Evolutionary conservation across 371 early-diverging fungal species (phyloP), one percentile per base, ranked within the genome.

Genomic region (Syncephalastrum sp.): DNA sequence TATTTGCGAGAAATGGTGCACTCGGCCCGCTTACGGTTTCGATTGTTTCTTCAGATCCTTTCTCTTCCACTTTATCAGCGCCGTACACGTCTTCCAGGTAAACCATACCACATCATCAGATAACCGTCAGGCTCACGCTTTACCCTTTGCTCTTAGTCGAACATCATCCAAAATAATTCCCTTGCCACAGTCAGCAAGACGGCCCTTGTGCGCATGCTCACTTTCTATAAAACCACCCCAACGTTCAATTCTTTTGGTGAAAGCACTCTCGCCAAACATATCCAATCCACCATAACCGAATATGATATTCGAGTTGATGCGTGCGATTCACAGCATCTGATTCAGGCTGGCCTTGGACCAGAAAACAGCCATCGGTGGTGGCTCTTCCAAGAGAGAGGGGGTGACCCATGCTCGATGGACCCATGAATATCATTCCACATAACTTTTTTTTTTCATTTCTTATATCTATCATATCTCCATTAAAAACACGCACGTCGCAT

Each of bases 1-100:
- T 5, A 25, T 70, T 15, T 70, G 67, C 52, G 55, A 64, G 13
- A 48, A 42, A 4, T 70, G 71, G 71, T 33, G 38, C 38, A 67
- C 68, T 48, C 57, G 51, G 14, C 59, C 68, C n/a, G 53, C n/a
- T 1, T 61, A 67, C 8, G 59, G 60, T 4, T 70, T 67, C 43
- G 73, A 73, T 54, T 73, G 73, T 44, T 67, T 73, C 52, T 73
- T 73, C 65, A 52, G 73, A 51, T 70, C 73, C n/a, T 73, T 69
- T 50, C 42, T 73, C 10, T 69, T 67, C 51, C 73, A 73, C 50
- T 73, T 64, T 46, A 69, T 73, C 67, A 62, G 60, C 29, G 58
- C 59, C 4, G 69, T 69, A 43, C 50, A 67, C 17, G 59, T 65
- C 19, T 63, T 67, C 44, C 60, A 54, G 56, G 73, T 72, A 67